Evolutionary conservation across 139 green algal genomes (phyloP), one percentile per base, ranked within the genome.

Genomic region (Coelastrella sp.): DNA sequence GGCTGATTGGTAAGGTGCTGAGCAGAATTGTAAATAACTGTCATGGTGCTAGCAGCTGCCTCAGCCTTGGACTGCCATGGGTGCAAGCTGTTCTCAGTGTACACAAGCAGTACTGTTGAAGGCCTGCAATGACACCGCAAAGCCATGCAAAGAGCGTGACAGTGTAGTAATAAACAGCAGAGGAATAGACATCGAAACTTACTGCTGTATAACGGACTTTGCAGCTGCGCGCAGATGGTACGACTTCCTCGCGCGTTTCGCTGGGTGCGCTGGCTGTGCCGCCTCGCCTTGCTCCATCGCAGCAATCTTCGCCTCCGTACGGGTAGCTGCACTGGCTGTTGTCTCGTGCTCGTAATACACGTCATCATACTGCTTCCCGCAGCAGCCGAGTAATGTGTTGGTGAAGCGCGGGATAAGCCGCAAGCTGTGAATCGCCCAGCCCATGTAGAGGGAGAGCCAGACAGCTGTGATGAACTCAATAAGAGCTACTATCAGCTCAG

Each of bases 401-500:
- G 86, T 86, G 75, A 85, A 90, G 17, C 86, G 60, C 6, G 76
- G 76, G 59, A 90, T 59, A 13, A 90, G 86, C 57, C 86, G 47
- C 86, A 90, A 23, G 17, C n/a, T 68, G 64, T 78, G 65, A 5
- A 90, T 32, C 8, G 86, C 86, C 86, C 86, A 90, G 47, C 86
- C 86, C 75, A 90, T 86, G 75, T 86, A 90, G 14, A 90, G 59
- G 19, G 56, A 78, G 32, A 90, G 76, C 86, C 86, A 90, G 7
- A 90, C 76, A 10, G 86, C 86, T 4, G 86, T 90, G 19, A 90
- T 59, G 77, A 90, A 90, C 19, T 47, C 60, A 7, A 90, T 90
- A 4, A 90, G 76, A 14, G 86, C 75, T n/a, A 90, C 86, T n/a
- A 90, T 90, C 22, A 90, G 13, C 64, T 90, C 86, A 47, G 76